phyloP scores from a whole-genome alignment of 176 grass and related monocot species.

The Avena eriantha region DNA sequence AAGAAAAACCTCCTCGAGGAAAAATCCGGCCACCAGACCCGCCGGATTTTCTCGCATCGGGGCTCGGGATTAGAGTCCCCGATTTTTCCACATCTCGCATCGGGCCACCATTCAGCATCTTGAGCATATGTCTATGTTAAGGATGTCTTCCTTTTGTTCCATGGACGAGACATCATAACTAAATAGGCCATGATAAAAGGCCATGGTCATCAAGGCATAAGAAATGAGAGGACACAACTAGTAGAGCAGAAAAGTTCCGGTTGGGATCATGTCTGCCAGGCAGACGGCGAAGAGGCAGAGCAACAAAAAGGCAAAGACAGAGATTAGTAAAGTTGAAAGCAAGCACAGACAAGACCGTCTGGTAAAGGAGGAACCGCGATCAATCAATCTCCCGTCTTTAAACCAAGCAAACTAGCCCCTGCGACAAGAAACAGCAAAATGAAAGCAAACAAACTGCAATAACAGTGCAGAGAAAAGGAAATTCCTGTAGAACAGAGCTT shows the following conservation, averaged over 20 bases:
- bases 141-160: constrained; percentile 9
- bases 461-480: neutral
- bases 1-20: no score
- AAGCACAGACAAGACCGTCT: constrained; percentile 14
- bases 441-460: neutral
- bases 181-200: neutral
- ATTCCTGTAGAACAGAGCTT: neutral
- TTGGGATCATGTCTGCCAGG: neutral
- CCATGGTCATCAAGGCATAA: neutral
- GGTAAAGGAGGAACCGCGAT: constrained; percentile 9
- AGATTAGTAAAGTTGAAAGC: neutral
- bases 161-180: neutral
- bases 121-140: neutral
- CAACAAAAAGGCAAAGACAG: neutral
- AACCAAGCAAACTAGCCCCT: neutral
- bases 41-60: no score
- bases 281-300: neutral
- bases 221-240: neutral
- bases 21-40: no score
- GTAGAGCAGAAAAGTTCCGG: constrained; percentile 31
- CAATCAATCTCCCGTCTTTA: neutral
- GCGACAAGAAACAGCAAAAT: neutral
- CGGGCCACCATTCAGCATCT: neutral
- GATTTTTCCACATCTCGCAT: no score
- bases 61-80: no score